Percentiles rank a stretch among this genome's conserved stretches.
phyloP scores from a whole-genome alignment of 805 yeast species.

The Suhomyces kilbournensis region DNA sequence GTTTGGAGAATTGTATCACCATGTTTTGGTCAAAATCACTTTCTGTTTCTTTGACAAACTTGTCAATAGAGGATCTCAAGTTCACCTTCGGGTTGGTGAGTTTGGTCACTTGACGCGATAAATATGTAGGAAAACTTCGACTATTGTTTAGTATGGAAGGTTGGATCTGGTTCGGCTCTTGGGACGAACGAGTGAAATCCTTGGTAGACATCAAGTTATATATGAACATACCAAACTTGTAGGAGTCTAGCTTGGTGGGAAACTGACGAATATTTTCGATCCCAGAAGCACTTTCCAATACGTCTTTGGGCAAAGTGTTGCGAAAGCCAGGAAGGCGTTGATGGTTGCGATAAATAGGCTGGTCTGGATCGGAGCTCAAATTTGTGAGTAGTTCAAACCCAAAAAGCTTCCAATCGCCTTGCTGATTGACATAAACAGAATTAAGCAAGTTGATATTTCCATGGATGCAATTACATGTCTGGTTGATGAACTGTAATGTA shows the following conservation, averaged over 20 bases:
- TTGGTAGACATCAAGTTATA: slow-evolving; percentile 33
- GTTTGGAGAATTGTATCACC: slow-evolving; percentile 50
- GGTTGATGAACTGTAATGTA: slow-evolving; percentile 56
- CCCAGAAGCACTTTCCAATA: slow-evolving; percentile 35
- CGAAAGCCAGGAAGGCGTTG: slow-evolving; percentile 20
- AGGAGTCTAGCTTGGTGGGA: slow-evolving; percentile 59
- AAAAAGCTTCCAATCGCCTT: slow-evolving; percentile 82
- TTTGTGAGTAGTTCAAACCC: slow-evolving; percentile 72
- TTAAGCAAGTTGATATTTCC: slow-evolving; percentile 53
- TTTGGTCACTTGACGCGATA: slow-evolving; percentile 23
- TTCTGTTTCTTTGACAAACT: slow-evolving; percentile 25
- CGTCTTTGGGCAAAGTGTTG: slow-evolving; percentile 47
- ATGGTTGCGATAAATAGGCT: slow-evolving; percentile 40
- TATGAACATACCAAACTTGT: slow-evolving; percentile 57
- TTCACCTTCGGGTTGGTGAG: slow-evolving; percentile 35
- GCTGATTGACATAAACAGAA: slow-evolving; percentile 58
- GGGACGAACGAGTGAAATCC: background rate
- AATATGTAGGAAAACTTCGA: background rate
- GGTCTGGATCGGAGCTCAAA: slow-evolving; percentile 44
- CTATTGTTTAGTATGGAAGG: background rate
- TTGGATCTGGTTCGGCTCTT: background rate
- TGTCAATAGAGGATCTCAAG: slow-evolving; percentile 31
- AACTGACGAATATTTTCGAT: slow-evolving; percentile 33
- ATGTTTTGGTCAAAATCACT: slow-evolving; percentile 35
- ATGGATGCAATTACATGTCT: slow-evolving; percentile 56